Percentiles rank a stretch among this genome's conserved stretches.
These are phyloP conservation scores for Bauhinia variegata DNA, from an alignment of 306 rosid genomes.

Conservation along the genomic window DNA sequence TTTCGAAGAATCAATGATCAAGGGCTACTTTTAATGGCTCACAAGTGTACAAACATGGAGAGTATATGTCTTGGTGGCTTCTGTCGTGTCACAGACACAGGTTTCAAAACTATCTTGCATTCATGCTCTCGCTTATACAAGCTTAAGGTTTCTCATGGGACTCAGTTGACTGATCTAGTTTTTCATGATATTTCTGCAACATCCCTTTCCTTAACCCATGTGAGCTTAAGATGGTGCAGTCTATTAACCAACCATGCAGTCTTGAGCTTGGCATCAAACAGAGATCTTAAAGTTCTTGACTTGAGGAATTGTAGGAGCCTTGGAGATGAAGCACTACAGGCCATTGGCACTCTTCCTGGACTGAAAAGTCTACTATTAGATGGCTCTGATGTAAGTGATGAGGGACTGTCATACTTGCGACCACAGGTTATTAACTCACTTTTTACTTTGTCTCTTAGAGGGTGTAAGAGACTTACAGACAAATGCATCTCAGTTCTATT, in stretches of 20 bases:
- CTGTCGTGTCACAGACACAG: conserved; percentile 96
- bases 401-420: conserved; percentile 70
- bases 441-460: conserved; percentile 74
- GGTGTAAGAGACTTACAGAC: conserved; percentile 91
- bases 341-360: conserved; percentile 63
- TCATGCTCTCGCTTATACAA: conserved; percentile 76
- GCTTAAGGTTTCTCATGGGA: conserved; percentile 90
- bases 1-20: conserved; percentile 87
- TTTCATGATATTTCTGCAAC: conserved; percentile 94
- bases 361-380: conserved; percentile 72
- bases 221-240: conserved; percentile 88
- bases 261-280: conserved; percentile 68
- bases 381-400: conserved; percentile 75
- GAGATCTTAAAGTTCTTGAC: conserved; percentile 81
- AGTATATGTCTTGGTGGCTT: conserved; percentile 93
- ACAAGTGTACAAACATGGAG: conserved; percentile 78
- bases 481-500: conserved; percentile 77
- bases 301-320: conserved; percentile 85
- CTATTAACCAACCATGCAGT: conserved; percentile 75
- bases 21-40: conserved; percentile 90
- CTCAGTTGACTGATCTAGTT: conserved; percentile 85
- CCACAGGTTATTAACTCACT: conserved; percentile 63
- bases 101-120: conserved; percentile 87
- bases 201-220: conserved; percentile 76
- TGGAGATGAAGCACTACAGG: conserved; percentile 78